Percentiles rank a stretch among this genome's conserved stretches.
Evolutionary conservation across 805 yeast species (phyloP).

Genomic region (Ogataea pilisensis): DNA sequence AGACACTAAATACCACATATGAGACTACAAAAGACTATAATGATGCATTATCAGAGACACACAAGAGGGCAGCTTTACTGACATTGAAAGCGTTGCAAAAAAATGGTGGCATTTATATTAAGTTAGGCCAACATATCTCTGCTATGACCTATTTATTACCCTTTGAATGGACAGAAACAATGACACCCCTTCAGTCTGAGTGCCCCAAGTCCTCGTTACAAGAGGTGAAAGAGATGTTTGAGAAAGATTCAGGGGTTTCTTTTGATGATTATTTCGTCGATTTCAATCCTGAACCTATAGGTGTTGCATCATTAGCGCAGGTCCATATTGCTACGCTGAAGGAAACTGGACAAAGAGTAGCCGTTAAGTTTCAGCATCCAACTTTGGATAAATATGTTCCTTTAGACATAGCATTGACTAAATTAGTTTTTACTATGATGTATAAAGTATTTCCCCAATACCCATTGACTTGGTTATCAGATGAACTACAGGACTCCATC

Average conservation of each 20-base stretch:
- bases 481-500: constrained; percentile 82
- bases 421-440: constrained; percentile 68
- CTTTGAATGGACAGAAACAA: constrained; percentile 89
- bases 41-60: constrained; percentile 60
- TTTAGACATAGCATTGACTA: constrained; percentile 75
- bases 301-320: constrained; percentile 95
- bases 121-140: constrained; percentile 89
- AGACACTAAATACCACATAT: constrained; percentile 38
- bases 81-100: constrained; percentile 74
- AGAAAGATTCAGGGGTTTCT: constrained; percentile 55
- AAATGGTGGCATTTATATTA: constrained; percentile 92
- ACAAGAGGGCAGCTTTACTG: constrained; percentile 68
- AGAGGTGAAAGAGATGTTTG: constrained; percentile 65
- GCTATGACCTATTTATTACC: constrained; percentile 93
- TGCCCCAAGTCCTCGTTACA: constrained; percentile 79
- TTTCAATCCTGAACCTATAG: constrained; percentile 75
- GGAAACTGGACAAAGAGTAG: constrained; percentile 60
- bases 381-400: constrained; percentile 84
- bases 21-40: constrained; percentile 46
- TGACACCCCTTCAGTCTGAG: constrained; percentile 86
- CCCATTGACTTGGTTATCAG: constrained; percentile 93
- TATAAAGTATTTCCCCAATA: constrained; percentile 86
- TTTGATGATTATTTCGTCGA: constrained; percentile 62
- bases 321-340: constrained; percentile 76
- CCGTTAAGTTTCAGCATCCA: constrained; percentile 95